phyloP scores from a whole-genome alignment of 2,329 filamentous ascomycete species.

The Elsinoe perseae region DNA sequence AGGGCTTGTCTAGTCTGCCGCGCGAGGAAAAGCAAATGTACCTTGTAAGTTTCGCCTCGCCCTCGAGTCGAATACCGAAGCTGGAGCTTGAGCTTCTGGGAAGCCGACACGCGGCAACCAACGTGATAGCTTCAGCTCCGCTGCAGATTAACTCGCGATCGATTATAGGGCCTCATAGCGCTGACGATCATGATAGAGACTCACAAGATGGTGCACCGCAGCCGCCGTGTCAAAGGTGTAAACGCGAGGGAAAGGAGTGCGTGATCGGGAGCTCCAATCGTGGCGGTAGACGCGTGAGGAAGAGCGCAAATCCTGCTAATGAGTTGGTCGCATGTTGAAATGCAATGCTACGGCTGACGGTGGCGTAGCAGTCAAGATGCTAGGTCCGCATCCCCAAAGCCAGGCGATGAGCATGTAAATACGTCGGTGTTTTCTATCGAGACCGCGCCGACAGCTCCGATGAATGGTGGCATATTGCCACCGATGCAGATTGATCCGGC shows the following conservation, averaged over 20 bases:
- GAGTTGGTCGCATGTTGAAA: not conserved
- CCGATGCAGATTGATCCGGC: slow-evolving; percentile 25
- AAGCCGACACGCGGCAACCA: slow-evolving; percentile 2
- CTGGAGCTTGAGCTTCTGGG: not conserved
- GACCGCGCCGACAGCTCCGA: slow-evolving; percentile 17
- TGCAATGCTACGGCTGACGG: not conserved
- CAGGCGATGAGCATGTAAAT: not conserved
- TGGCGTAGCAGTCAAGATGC: not conserved
- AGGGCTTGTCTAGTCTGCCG: slow-evolving; percentile 43
- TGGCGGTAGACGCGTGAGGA: slow-evolving; percentile 39
- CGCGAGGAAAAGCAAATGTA: slow-evolving; percentile 44
- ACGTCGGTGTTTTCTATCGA: slow-evolving; percentile 11
- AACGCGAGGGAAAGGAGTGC: slow-evolving; percentile 51
- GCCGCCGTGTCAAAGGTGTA: slow-evolving; percentile 51
- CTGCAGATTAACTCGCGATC: not conserved
- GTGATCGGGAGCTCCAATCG: slow-evolving; percentile 53
- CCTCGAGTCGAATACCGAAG: slow-evolving; percentile 7
- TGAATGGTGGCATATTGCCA: slow-evolving; percentile 25
- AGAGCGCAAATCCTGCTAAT: not conserved
- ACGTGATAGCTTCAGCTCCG: slow-evolving; percentile 16
- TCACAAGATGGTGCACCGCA: slow-evolving; percentile 42
- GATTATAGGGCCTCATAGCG: slow-evolving; percentile 12
- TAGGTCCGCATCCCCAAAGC: not conserved
- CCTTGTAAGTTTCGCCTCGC: slow-evolving; percentile 37
- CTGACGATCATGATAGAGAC: slow-evolving; percentile 28